A percentile compares a stretch with the other conserved stretches of the same genome.
Conservation (phyloP, 495 filamentous ascomycete species). For the Wilcoxina mikolae region DNA sequence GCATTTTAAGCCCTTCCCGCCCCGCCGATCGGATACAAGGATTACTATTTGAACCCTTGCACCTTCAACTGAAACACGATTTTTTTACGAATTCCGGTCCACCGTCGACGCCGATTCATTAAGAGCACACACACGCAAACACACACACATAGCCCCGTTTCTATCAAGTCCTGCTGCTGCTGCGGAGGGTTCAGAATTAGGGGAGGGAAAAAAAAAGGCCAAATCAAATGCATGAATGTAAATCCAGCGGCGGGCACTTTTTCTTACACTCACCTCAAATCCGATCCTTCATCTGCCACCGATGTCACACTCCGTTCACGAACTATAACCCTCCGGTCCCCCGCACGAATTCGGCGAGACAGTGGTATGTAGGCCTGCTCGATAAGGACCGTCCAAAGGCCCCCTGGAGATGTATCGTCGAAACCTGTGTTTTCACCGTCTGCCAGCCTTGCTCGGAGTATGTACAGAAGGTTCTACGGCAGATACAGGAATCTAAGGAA, state of each 20-base stretch:
- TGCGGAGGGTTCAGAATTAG: not conserved
- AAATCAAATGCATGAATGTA: slow-evolving; percentile 16
- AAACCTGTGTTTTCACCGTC: slow-evolving; percentile 18
- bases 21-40: not conserved
- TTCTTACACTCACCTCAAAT: slow-evolving; percentile 14
- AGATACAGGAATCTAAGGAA: not conserved
- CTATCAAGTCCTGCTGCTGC: not conserved
- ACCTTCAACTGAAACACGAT: too few species aligned
- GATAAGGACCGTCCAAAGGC: slow-evolving; percentile 4
- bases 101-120: too few species aligned
- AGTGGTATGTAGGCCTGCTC: not conserved
- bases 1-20: too few species aligned
- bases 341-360: not conserved
- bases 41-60: not conserved
- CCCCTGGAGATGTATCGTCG: slow-evolving; percentile 23
- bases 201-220: not conserved
- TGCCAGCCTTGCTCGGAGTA: slow-evolving; percentile 16
- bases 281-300: slow-evolving; percentile 14
- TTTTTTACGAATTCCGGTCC: too few species aligned
- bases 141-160: too few species aligned
- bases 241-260: slow-evolving; percentile 18
- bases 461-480: slow-evolving; percentile 8
- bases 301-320: slow-evolving; percentile 15
- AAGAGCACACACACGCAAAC: too few species aligned
- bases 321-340: slow-evolving; percentile 2